Evolutionary conservation across 2,329 filamentous ascomycete genomes (phyloP), one percentile per base, ranked within the genome.

Genomic region (Fonsecaea monophora): DNA sequence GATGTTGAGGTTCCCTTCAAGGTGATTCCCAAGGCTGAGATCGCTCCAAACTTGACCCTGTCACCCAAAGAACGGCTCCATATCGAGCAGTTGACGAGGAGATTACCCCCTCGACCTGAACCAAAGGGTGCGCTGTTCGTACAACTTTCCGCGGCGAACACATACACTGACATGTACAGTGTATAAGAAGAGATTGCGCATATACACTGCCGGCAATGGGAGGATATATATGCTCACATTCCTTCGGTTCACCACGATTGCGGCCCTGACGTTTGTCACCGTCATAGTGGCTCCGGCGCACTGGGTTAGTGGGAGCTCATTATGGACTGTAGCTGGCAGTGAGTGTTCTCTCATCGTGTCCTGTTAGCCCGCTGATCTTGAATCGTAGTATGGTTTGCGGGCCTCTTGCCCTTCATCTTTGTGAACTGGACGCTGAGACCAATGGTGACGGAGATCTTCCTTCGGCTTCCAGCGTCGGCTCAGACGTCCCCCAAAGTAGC

Each of bases 191-290:
- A 81, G 81, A 13, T 75, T 94, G 34, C 83, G 92, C 71, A 85
- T 96, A 68, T 96, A 92, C 77, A 90, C 93, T 78, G 88, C 88
- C 61, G 91, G 92, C 60, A 89, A 87, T 0, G 84, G 84, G 8
- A 84, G 86, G 65, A 89, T 86, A 35, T 86, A 88, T 6, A 89
- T 90, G 71, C 79, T 94, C 54, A 90, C 89, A 57, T 86, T 88
- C 74, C 77, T 91, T 68, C 92, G 92, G 73, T 79, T 94, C 64
- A 88, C 88, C 0, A 89, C 89, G 2, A 83, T 95, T 48, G 86
- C 92, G 68, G 77, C 91, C 45, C 89, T 90, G 64, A 84, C 83
- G 25, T 87, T 90, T 71, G 91, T 91, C 73, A 84, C 83, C 70
- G 78, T 89, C 60, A 79, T 92, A 32, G 83, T 89, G 58, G 86